Base-by-base conservation (phyloP, 108 stramenopile genomes). In the Skeletonema tropicum region DNA sequence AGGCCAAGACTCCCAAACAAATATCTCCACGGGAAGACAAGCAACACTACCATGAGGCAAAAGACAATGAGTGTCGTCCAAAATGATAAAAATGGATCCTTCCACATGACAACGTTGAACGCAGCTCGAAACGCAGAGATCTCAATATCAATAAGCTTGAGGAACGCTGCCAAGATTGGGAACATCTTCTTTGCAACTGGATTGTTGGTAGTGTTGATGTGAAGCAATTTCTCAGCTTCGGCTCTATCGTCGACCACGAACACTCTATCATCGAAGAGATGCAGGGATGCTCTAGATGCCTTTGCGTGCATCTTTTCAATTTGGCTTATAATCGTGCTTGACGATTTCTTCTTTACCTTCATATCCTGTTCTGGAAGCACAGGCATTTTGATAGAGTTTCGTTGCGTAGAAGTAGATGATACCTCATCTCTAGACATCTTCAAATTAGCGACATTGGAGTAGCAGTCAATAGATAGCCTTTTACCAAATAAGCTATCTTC, bases 101-200 rank as follows among this genome's bases (percentile, higher is more conserved):
- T 73, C 71, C 71, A 73, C 65, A 67, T 67, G 13, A 73, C 21
- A 1, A 67, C 6, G 23, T 73, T 73, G 42, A 73, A 73, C 2
- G 65, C 19, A 1, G 68, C 68, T 17, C 68, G 55, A 15, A 69
- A 69, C 19, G 68, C 68, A 69, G 6, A 55, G 35, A 69, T 12
- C 19, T 32, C 57, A 17, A 31, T 69, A 13, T 69, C 68, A 10
- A 69, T 5, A 3, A 69, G 14, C 21, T 69, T 57, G 36, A 69
- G 38, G 21, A 69, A 52, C 2, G 32, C 68, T 57, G 36, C 68
- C 55, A 69, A 3, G 15, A 69, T 38, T 5, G 68, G 68, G 36
- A 33, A 35, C 21, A 69, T 38, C 21, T 42, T 58, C 33, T 36
- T 57, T 6, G 57, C n/a, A 36, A 58, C 35, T 11, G 68, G 68